Conservation (phyloP, 1,284 basidiomycete species). For the Schizophyllum amplum region DNA sequence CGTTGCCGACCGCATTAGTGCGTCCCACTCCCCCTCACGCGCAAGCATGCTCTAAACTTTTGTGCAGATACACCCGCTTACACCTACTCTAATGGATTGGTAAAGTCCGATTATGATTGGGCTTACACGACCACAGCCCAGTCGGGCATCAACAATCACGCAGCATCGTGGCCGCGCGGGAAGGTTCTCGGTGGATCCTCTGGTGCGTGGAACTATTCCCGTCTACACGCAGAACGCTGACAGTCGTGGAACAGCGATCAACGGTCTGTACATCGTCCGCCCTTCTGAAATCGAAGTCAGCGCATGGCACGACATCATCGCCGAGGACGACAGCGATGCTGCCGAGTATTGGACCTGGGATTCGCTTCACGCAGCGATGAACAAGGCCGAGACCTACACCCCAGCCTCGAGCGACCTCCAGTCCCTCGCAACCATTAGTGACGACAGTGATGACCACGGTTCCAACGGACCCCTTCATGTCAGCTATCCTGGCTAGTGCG, state of each 20-base stretch:
- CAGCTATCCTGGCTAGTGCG: constrained; percentile 24
- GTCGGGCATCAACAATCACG: constrained; percentile 11
- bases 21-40: not conserved
- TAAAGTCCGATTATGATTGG: constrained; percentile 39
- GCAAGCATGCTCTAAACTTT: not conserved
- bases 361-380: constrained; percentile 34
- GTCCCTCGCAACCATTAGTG: constrained; percentile 30
- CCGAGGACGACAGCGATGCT: constrained; percentile 18
- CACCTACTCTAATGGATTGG: constrained; percentile 40
- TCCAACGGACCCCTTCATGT: constrained; percentile 11
- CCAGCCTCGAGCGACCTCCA: constrained; percentile 30
- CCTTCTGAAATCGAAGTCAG: constrained; percentile 39
- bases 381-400: constrained; percentile 30
- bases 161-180: constrained; percentile 41
- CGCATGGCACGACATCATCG: constrained; percentile 31
- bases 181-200: constrained; percentile 39
- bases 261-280: constrained; percentile 52
- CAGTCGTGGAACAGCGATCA: constrained; percentile 41
- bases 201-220: not conserved
- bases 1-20: not conserved
- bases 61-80: not conserved
- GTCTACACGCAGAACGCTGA: not conserved
- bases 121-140: constrained; percentile 41
- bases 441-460: constrained; percentile 11
- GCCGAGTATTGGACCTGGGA: constrained; percentile 39